A percentile compares a stretch with the other conserved stretches of the same genome.
phyloP scores from a whole-genome alignment of 2,329 filamentous ascomycete genomes.

The Xylaria arbuscula region DNA sequence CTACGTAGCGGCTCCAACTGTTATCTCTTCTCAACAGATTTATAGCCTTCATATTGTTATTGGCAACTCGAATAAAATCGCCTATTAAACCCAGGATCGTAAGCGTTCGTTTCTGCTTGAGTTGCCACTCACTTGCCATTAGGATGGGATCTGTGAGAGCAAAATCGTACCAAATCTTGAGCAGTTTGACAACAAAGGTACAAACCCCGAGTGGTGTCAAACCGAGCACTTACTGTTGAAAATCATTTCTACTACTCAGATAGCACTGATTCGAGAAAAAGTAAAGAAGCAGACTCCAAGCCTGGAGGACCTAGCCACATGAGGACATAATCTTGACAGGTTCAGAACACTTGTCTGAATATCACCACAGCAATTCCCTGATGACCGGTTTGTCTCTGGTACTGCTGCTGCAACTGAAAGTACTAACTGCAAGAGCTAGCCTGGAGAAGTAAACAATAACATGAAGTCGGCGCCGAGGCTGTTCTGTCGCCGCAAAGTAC shows the following conservation, averaged over 20 bases:
- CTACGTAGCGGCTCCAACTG: neutral
- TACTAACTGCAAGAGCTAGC: constrained; percentile 1
- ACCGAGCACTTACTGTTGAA: constrained; percentile 23
- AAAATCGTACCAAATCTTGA: constrained; percentile 38
- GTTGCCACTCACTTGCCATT: constrained; percentile 36
- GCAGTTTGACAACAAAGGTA: constrained; percentile 36
- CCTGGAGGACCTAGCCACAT: constrained; percentile 38
- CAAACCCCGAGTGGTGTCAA: constrained; percentile 12
- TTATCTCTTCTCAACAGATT: neutral
- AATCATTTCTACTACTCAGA: constrained; percentile 21
- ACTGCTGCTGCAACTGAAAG: neutral
- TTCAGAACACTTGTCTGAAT: constrained; percentile 48
- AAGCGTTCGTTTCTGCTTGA: constrained; percentile 24
- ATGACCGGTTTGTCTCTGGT: neutral
- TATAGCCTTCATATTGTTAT: constrained; percentile 37
- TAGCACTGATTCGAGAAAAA: neutral
- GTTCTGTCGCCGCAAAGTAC: constrained; percentile 9
- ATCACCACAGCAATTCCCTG: constrained; percentile 48
- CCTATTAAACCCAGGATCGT: constrained; percentile 32
- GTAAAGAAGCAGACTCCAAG: constrained; percentile 13
- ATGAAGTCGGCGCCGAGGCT: neutral
- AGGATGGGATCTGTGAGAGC: constrained; percentile 41
- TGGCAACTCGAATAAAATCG: constrained; percentile 36
- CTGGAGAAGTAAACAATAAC: constrained; percentile 10
- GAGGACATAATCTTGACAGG: constrained; percentile 47